Evolutionary conservation across 2,329 filamentous ascomycete species (phyloP), one percentile per base, ranked within the genome.

Genomic region (Aotearoamyces nothofagi): DNA sequence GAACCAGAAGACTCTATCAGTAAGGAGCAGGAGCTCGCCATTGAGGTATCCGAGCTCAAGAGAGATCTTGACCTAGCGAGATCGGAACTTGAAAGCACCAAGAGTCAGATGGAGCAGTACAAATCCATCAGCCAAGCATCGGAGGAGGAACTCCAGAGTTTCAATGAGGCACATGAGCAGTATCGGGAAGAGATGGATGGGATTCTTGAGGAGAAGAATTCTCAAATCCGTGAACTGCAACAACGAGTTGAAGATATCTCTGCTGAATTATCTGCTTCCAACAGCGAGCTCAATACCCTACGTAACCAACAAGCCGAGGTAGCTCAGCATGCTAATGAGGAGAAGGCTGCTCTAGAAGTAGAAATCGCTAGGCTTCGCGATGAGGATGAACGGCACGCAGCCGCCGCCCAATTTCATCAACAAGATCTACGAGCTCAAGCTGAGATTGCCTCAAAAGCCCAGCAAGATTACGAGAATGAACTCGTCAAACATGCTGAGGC

Each of bases 401-500:
- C 83, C 35, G 77, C 84, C 27, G 75, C 82, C 17, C 75, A 81
- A 39, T 83, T 79, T 47, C 80, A 93, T 47, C 82, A 92, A 48
- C 79, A 92, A 43, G 86, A 96, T 44, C 69, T 96, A 23, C 86
- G 90, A 36, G 77, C 82, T 0, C 90, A 98, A 52, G 86, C 87
- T 15, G 80, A 92, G 24, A 96, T 98, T 45, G 84, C 90, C 3
- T 76, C 83, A 30, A 80, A 83, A 51, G 84, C 90, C 3, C 90
- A 98, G 50, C 78, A 92, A 47, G 86, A 90, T 41, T 98, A 98
- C 48, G 92, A 98, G 52, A 76, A 76, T 37, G 90, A 98, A 51
- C 66, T 98, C 8, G 69, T 93, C 44, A 94, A 90, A 57, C 90
- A 98, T 54, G 87, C 86, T 2, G 83, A 94, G 40, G 90, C 87